Evolutionary conservation across 495 filamentous ascomycete species (phyloP), one percentile per base, ranked within the genome.

Genomic region (Darksidea phi): DNA sequence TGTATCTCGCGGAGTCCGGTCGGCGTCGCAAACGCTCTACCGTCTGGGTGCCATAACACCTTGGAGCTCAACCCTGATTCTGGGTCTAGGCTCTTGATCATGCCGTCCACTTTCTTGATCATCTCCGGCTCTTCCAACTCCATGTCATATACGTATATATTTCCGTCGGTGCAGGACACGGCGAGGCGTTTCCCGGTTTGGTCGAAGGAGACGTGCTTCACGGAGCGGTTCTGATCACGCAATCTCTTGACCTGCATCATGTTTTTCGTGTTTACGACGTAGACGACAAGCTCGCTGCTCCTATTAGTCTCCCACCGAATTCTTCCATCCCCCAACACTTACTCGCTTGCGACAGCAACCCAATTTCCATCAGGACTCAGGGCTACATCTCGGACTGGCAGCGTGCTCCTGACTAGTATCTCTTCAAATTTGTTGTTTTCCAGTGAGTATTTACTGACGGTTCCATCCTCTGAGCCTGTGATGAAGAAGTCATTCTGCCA

Each of bases 321-420:
- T 15, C 52, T 8, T 42, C 8, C 1, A 41, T 18, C 8, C 43
- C 4, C 26, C 18, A n/a, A 4, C 17, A 71, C 83, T 67, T 63
- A 86, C 84, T 98, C 95, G 82, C 92, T 96, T 28, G 95, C 89
- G n/a, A 97, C 89, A 37, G 94, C 94, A 48, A 82, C 87, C 95
- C 91, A 97, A 69, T 87, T 83, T 0, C 83, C 82, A 72, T 98
- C 90, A 6, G 83, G 85, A 3, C 90, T 92, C 15, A 97, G 75
- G 0, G 87, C 87, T 58, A 98, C 79, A 69, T 96, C 91, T 70
- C 94, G 81, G 13, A 96, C 82, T 7, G 94, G 88, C 8, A 98
- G 77, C 13, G 90, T 83, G 61, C 84, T 89, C 42, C 94, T 88
- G 1, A 91, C 82, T 37, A 97, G 82, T 52, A 94, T 85, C 61